Percentiles rank a stretch among this genome's conserved stretches.
phyloP scores from a whole-genome alignment of 2,329 filamentous ascomycete species.

The Trichothecium sympodiale region DNA sequence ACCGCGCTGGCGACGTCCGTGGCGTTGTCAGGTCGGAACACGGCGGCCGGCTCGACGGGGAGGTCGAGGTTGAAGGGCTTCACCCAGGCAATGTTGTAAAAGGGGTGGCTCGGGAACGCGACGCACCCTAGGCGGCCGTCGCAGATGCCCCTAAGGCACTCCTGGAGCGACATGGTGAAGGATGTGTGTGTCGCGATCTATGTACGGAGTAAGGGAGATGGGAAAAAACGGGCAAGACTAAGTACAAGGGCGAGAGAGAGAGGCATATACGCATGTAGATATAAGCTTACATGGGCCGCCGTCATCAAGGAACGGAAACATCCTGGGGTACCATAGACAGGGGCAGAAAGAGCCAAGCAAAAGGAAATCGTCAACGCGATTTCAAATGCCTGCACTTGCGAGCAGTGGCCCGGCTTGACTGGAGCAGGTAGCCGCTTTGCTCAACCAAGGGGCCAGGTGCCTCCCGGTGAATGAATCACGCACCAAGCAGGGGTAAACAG shows the following conservation, averaged over 20 bases:
- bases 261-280: not conserved
- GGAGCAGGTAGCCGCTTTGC: no score
- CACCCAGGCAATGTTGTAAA: constrained; percentile 39
- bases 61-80: constrained; percentile 42
- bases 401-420: no score
- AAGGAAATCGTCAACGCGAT: no score
- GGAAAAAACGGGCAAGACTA: not conserved
- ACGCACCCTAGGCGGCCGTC: constrained; percentile 32
- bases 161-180: constrained; percentile 21
- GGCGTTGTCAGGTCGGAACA: constrained; percentile 41
- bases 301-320: not conserved
- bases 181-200: no score
- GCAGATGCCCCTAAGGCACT: constrained; percentile 37
- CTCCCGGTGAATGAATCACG: no score
- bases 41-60: constrained; percentile 38
- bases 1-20: constrained; percentile 46
- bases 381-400: no score
- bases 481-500: no score
- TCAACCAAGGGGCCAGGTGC: no score
- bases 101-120: constrained; percentile 27
- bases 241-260: not conserved
- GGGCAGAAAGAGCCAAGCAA: no score
- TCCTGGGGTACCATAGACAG: no score
- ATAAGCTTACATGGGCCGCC: not conserved
- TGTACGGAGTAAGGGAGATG: not conserved